phyloP scores from a whole-genome alignment of 2,329 filamentous ascomycete species.

The Fusarium dlaminii region DNA sequence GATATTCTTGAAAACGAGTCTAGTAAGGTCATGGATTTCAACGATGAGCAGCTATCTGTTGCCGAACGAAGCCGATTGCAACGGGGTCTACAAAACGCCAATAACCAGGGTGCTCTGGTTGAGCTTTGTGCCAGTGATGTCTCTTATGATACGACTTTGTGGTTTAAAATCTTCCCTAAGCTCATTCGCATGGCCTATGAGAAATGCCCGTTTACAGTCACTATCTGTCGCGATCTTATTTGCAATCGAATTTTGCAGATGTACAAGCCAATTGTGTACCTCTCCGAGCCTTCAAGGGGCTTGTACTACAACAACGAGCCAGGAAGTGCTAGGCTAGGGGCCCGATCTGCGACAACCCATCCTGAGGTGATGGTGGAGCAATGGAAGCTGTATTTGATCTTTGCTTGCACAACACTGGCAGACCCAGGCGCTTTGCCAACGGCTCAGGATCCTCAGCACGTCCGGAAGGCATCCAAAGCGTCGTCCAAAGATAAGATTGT shows the following conservation, averaged over 20 bases:
- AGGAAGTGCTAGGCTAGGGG: slow-evolving; percentile 60
- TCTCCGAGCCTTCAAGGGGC: slow-evolving; percentile 78
- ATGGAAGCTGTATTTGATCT: slow-evolving; percentile 97
- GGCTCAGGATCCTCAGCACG: slow-evolving; percentile 73
- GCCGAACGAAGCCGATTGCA: slow-evolving; percentile 93
- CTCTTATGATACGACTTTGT: slow-evolving; percentile 92
- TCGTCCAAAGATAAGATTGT: slow-evolving; percentile 80
- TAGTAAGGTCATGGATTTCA: slow-evolving; percentile 87
- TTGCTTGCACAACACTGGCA: slow-evolving; percentile 94
- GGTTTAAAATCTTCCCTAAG: slow-evolving; percentile 98
- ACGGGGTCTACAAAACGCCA: slow-evolving; percentile 85
- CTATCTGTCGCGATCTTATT: slow-evolving; percentile 88
- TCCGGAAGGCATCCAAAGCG: slow-evolving; percentile 79
- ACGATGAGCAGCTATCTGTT: slow-evolving; percentile 89
- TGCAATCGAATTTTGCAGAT: slow-evolving; percentile 93
- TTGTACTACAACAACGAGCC: slow-evolving; percentile 70
- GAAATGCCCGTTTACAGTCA: slow-evolving; percentile 89
- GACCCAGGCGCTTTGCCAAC: slow-evolving; percentile 73
- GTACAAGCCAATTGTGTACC: slow-evolving; percentile 81
- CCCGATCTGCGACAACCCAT: slow-evolving; percentile 72
- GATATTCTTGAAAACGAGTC: slow-evolving; percentile 92
- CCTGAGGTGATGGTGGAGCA: slow-evolving; percentile 93
- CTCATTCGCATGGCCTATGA: slow-evolving; percentile 91
- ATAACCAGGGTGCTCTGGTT: slow-evolving; percentile 85
- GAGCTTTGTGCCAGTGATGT: slow-evolving; percentile 96